Evolutionary conservation across 2,329 filamentous ascomycete species (phyloP).

Genomic region (Beauveria sp.): DNA sequence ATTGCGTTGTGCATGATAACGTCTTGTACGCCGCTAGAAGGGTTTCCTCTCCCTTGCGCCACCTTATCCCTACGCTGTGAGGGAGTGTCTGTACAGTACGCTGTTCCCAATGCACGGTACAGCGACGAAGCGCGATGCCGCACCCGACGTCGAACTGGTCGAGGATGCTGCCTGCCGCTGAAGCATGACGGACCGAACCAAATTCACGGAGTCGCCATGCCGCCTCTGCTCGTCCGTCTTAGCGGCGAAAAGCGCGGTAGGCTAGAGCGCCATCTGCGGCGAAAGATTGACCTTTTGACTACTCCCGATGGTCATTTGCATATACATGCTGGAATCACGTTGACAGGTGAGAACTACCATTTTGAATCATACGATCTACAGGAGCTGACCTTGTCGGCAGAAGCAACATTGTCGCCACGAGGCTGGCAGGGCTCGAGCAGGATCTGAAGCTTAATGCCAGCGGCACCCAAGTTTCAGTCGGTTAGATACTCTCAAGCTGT

Average conservation of each 20-base stretch:
- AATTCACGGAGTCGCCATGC: slow-evolving; percentile 17
- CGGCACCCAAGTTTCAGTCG: slow-evolving; percentile 13
- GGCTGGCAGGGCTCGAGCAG: slow-evolving; percentile 36
- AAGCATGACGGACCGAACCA: not conserved
- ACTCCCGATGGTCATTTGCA: slow-evolving; percentile 53
- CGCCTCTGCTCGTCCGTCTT: slow-evolving; percentile 29
- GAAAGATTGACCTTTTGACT: slow-evolving; percentile 55
- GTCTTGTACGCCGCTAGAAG: not conserved
- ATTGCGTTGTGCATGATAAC: no score
- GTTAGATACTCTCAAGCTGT: not conserved
- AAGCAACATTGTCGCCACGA: slow-evolving; percentile 34
- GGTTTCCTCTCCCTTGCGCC: not conserved
- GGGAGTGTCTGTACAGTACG: not conserved
- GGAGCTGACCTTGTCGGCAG: slow-evolving; percentile 13
- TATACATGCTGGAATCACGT: slow-evolving; percentile 60
- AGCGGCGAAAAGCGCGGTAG: slow-evolving; percentile 35
- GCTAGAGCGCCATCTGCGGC: slow-evolving; percentile 46
- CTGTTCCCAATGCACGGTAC: not conserved
- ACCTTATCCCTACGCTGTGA: no score
- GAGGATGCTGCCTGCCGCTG: not conserved
- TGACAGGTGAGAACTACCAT: slow-evolving; percentile 25
- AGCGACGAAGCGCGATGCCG: not conserved
- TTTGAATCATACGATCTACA: not conserved
- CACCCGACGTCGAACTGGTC: not conserved
- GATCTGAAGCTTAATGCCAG: slow-evolving; percentile 32